Conservation (phyloP, 345 rosid species). For the Balakata baccata region DNA sequence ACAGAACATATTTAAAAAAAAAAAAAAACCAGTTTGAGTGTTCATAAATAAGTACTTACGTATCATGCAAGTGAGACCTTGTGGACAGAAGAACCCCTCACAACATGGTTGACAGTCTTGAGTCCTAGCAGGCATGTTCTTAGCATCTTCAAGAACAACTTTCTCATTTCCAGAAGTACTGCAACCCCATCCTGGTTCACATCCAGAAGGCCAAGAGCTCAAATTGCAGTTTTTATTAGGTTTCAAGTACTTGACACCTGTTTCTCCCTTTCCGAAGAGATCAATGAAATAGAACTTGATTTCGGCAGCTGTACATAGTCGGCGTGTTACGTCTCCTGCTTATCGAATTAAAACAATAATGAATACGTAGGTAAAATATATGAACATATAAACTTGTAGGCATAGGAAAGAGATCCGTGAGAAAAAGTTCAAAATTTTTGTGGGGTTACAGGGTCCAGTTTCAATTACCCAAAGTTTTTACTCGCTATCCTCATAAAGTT, state of each 20-base stretch:
- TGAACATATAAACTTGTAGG: not conserved
- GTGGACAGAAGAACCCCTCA: conserved; percentile 96
- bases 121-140: conserved; percentile 54
- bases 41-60: conserved; percentile 48
- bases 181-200: conserved; percentile 97
- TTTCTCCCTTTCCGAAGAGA: conserved; percentile 37
- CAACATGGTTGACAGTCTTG: conserved; percentile 79
- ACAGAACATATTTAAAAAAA: not conserved
- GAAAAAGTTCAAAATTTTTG: conserved; percentile 5
- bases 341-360: conserved; percentile 16
- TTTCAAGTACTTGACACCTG: conserved; percentile 36
- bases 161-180: conserved; percentile 30
- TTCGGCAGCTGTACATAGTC: conserved; percentile 80
- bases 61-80: conserved; percentile 91
- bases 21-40: not conserved
- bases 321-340: conserved; percentile 60
- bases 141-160: conserved; percentile 43
- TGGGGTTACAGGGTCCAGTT: not conserved
- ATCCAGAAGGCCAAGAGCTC: conserved; percentile 68
- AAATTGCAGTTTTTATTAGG: conserved; percentile 81
- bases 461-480: not conserved
- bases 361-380: conserved; percentile 9
- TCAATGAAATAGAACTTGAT: conserved; percentile 60
- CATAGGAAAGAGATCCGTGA: not conserved
- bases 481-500: not conserved